phyloP scores from a whole-genome alignment of 352 stramenopile species.

The Pythium chondricola region DNA sequence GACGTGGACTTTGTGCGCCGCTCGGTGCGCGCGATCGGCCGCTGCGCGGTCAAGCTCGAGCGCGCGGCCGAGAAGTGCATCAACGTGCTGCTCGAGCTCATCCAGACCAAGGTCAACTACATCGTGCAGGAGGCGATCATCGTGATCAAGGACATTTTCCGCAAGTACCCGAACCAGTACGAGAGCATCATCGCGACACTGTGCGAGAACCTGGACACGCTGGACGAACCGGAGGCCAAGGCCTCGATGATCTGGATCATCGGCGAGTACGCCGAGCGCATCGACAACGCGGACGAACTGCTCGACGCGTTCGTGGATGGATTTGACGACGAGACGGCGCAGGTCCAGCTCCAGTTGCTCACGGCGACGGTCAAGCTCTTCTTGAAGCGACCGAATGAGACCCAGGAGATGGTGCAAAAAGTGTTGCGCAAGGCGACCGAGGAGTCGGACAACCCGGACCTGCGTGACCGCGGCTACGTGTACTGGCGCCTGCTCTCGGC shows the following conservation, averaged over 20 bases:
- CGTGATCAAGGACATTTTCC: slow-evolving; percentile 99
- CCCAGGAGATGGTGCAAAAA: slow-evolving; percentile 96
- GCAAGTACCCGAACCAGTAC: slow-evolving; percentile 99
- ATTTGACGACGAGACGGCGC: slow-evolving; percentile 96
- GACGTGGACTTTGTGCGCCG: slow-evolving; percentile 99
- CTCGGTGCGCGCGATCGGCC: slow-evolving; percentile 95
- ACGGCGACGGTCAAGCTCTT: slow-evolving; percentile 99
- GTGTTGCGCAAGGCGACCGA: slow-evolving; percentile 97
- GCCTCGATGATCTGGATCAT: slow-evolving; percentile 99
- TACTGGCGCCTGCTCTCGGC: slow-evolving; percentile 99
- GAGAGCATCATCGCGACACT: slow-evolving; percentile 98
- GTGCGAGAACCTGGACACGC: slow-evolving; percentile 98
- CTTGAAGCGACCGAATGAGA: slow-evolving; percentile 93
- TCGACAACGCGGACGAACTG: slow-evolving; percentile 99
- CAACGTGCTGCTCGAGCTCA: slow-evolving; percentile 97
- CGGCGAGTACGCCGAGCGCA: slow-evolving; percentile 98
- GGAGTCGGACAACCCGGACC: slow-evolving; percentile 97
- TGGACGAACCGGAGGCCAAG: slow-evolving; percentile 99
- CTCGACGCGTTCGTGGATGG: slow-evolving; percentile 98
- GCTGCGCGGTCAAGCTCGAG: slow-evolving; percentile 97
- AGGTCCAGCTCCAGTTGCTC: slow-evolving; percentile 97
- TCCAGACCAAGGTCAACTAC: slow-evolving; percentile 99
- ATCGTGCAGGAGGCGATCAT: slow-evolving; percentile 99
- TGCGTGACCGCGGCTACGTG: slow-evolving; percentile 98
- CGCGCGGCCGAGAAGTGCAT: slow-evolving; percentile 97